phyloP scores from a whole-genome alignment of 2,329 filamentous ascomycete genomes.

The Tolypocladium sp. region DNA sequence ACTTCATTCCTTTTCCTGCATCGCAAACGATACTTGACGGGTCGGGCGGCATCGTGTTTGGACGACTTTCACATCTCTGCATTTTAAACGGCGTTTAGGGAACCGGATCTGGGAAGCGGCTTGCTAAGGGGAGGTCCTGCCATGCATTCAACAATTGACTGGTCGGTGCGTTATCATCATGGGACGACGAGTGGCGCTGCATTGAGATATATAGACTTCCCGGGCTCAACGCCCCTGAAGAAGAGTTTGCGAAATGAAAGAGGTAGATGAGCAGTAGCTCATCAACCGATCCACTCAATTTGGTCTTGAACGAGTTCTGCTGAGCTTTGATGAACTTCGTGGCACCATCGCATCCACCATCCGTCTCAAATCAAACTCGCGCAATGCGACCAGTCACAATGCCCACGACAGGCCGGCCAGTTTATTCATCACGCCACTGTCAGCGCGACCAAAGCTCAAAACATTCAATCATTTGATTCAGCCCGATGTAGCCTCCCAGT shows the following conservation, averaged over 20 bases:
- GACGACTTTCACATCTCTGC: background rate
- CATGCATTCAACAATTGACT: conserved; percentile 17
- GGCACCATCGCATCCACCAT: background rate
- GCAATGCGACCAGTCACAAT: background rate
- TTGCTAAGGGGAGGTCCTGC: background rate
- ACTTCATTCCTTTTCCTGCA: background rate
- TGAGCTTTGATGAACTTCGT: background rate
- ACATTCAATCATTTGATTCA: background rate
- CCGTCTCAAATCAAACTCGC: background rate
- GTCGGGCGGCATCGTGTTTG: background rate
- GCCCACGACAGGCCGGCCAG: background rate
- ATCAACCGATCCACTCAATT: background rate
- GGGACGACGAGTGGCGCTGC: background rate
- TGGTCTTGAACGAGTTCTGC: background rate
- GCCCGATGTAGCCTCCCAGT: background rate
- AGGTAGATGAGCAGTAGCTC: background rate
- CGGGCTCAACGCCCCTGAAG: conserved; percentile 14
- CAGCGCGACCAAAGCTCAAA: background rate
- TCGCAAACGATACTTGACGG: background rate
- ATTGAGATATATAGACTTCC: conserved; percentile 5
- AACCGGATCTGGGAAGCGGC: background rate
- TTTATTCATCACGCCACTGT: background rate
- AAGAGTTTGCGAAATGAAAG: background rate
- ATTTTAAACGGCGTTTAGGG: background rate
- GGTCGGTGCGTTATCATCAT: background rate